These are phyloP conservation scores for Strobilomyces dryophilus DNA, from an alignment of 768 basidiomycete genomes.

Conservation along the genomic window DNA sequence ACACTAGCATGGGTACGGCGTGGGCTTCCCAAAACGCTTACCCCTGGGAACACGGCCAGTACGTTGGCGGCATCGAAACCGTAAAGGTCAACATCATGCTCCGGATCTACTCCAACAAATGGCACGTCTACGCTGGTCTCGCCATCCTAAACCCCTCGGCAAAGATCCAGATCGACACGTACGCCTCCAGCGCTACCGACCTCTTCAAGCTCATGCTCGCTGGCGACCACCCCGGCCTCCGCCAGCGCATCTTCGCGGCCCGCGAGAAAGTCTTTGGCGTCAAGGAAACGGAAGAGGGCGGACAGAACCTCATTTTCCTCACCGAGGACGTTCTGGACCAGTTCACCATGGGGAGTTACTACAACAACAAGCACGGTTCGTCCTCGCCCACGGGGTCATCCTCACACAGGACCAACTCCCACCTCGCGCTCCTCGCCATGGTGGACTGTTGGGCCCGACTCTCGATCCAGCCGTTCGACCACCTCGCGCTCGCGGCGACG, in stretches of 20 bases:
- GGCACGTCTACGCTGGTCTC: constrained; percentile 99
- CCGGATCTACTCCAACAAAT: constrained; percentile 94
- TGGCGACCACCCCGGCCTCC: constrained; percentile 49
- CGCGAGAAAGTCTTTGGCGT: constrained; percentile 72
- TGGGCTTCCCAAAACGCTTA: constrained; percentile 77
- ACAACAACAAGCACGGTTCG: constrained; percentile 4
- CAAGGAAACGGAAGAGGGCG: constrained; percentile 26
- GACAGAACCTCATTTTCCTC: constrained; percentile 65
- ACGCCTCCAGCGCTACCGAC: constrained; percentile 77
- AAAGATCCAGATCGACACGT: constrained; percentile 85
- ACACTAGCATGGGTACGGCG: constrained; percentile 90
- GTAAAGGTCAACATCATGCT: constrained; percentile 95
- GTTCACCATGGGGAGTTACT: constrained; percentile 69
- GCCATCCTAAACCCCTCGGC: constrained; percentile 96
- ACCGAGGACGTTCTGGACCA: constrained; percentile 79
- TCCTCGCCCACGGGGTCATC: constrained; percentile 7
- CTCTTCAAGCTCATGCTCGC: constrained; percentile 94
- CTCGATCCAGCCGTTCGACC: constrained; percentile 81
- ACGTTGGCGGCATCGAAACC: constrained; percentile 96
- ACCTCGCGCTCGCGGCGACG: constrained; percentile 90
- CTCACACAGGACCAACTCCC: constrained; percentile 63
- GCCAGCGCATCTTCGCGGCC: constrained; percentile 69
- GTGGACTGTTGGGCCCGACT: constrained; percentile 96
- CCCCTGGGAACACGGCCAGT: constrained; percentile 94
- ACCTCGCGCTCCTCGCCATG: constrained; percentile 94